Conservation (phyloP, 1,284 basidiomycete genomes). For the Pyrrhoderma lamaoense region DNA sequence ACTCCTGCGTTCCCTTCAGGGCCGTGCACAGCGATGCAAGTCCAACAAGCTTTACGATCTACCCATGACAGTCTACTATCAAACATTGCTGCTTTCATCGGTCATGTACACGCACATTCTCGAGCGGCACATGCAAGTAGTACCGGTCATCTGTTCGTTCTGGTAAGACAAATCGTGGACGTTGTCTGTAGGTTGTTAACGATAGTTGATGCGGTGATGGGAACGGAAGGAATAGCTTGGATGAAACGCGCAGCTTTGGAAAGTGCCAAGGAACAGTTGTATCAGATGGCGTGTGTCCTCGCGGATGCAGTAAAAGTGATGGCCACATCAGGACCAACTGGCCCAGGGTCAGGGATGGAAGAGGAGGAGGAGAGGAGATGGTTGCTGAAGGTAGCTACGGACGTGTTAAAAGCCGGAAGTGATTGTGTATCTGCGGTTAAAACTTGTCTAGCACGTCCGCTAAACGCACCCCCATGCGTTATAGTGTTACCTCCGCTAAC, state of each 20-base stretch:
- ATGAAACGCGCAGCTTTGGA: constrained; percentile 54
- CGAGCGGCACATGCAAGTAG: constrained; percentile 83
- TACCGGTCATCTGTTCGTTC: constrained; percentile 89
- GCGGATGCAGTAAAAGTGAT: constrained; percentile 79
- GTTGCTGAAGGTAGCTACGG: constrained; percentile 78
- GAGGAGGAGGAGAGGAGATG: constrained; percentile 79
- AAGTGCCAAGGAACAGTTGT: constrained; percentile 75
- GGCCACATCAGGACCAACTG: constrained; percentile 37
- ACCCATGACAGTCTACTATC: constrained; percentile 89
- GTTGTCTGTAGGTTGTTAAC: constrained; percentile 85
- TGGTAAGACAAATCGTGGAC: constrained; percentile 90
- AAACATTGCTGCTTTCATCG: constrained; percentile 94
- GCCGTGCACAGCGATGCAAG: constrained; percentile 54
- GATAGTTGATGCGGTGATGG: constrained; percentile 86
- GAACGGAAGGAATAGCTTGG: constrained; percentile 53
- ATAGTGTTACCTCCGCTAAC: constrained; percentile 49
- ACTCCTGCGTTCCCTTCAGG: constrained; percentile 61
- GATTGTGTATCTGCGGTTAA: constrained; percentile 84
- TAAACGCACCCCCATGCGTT: constrained; percentile 54
- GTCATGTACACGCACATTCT: constrained; percentile 91
- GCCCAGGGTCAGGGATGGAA: constrained; percentile 33
- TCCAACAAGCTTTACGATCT: constrained; percentile 61
- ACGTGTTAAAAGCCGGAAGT: constrained; percentile 79
- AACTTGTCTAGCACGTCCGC: constrained; percentile 59
- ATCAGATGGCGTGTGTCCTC: constrained; percentile 78